Conservation (phyloP, 202 grass and related monocot species). For the Zizania palustris region DNA sequence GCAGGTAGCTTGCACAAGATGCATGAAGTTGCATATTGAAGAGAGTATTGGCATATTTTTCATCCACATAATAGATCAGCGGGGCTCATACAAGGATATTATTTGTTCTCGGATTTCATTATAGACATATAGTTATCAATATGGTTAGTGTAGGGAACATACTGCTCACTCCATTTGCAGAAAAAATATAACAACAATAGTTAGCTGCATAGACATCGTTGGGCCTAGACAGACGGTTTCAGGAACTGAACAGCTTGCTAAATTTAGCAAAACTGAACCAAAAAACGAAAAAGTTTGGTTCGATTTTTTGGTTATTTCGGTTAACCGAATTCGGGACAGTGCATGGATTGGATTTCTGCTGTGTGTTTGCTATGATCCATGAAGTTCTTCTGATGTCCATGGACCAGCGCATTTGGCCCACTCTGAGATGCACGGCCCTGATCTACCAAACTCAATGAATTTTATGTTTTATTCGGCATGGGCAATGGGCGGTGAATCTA, state of each 20-base stretch:
- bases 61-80: conserved; percentile 11
- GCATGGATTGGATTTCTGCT: not conserved
- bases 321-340: no score
- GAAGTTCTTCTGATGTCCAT: not conserved
- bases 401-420: not conserved
- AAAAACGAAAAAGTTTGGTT: no score
- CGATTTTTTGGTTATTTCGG: no score
- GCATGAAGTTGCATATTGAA: not conserved
- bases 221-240: no score
- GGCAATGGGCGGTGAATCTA: no score
- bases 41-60: not conserved
- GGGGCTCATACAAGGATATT: conserved; percentile 1
- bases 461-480: not conserved
- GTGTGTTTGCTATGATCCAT: not conserved
- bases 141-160: not conserved
- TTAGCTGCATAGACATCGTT: not conserved
- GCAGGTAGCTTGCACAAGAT: conserved; percentile 18
- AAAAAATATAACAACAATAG: not conserved
- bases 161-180: not conserved
- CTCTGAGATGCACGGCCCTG: not conserved
- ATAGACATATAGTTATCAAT: not conserved
- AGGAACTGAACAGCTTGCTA: no score
- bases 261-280: no score
- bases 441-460: not conserved
- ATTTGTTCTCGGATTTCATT: not conserved